phyloP scores from a whole-genome alignment of 2,329 filamentous ascomycete genomes.

The Septoria petroselini region DNA sequence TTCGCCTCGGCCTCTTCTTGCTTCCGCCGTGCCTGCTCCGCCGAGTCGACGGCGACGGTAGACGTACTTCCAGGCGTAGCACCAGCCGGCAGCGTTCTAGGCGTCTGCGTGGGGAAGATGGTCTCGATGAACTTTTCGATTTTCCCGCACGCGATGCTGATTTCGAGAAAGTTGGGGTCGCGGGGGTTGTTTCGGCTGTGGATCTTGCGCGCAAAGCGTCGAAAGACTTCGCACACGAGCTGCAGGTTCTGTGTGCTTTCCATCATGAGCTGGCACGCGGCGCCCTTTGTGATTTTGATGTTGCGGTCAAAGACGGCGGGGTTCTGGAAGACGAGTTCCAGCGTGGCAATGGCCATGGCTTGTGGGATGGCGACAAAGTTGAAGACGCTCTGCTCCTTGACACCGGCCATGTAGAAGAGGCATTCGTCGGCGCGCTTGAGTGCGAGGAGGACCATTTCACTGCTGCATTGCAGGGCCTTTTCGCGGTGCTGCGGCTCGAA shows the following conservation, averaged over 20 bases:
- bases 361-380: conserved; percentile 98
- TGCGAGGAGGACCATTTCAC: conserved; percentile 91
- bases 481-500: conserved; percentile 77
- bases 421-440: conserved; percentile 86
- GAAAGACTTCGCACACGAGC: conserved; percentile 78
- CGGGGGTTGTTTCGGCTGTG: conserved; percentile 90
- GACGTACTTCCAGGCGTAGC: conserved; percentile 39
- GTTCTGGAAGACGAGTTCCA: conserved; percentile 91
- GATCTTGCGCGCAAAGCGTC: conserved; percentile 72
- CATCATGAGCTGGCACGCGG: conserved; percentile 87
- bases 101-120: conserved; percentile 81
- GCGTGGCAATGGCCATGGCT: conserved; percentile 92
- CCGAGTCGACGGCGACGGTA: conserved; percentile 42
- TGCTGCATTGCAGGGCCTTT: conserved; percentile 77
- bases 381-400: conserved; percentile 95
- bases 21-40: conserved; percentile 57
- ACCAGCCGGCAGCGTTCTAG: conserved; percentile 49
- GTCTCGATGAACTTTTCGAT: conserved; percentile 95
- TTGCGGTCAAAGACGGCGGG: conserved; percentile 79
- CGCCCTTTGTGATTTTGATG: conserved; percentile 94
- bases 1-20: conserved; percentile 53
- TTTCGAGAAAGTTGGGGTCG: conserved; percentile 88
- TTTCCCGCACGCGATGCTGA: conserved; percentile 88
- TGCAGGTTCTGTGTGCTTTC: conserved; percentile 88
- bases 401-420: conserved; percentile 93